phyloP scores from a whole-genome alignment of 1,284 basidiomycete species.

The Tylopilus sp. region DNA sequence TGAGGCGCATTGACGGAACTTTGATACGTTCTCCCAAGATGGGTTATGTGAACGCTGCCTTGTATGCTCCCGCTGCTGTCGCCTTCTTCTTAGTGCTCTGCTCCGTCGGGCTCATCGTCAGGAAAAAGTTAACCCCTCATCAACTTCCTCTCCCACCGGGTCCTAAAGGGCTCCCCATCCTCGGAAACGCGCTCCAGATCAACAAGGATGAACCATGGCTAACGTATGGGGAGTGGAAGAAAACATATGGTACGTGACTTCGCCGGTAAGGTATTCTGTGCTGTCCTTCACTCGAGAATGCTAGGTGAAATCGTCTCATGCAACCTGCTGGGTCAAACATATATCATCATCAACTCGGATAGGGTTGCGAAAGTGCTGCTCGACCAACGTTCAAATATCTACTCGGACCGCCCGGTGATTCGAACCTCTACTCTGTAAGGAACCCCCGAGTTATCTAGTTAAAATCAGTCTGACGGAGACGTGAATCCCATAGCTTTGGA shows the following conservation, averaged over 20 bases:
- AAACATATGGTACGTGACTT: constrained; percentile 23
- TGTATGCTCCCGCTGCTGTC: background rate
- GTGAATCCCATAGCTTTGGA: constrained; percentile 15
- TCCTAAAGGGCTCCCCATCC: constrained; percentile 25
- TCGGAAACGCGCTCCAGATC: constrained; percentile 27
- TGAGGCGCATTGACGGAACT: background rate
- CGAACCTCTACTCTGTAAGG: constrained; percentile 14
- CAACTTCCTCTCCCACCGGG: constrained; percentile 31
- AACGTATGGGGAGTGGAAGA: constrained; percentile 26
- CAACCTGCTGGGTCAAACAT: constrained; percentile 19
- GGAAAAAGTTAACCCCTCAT: constrained; percentile 12
- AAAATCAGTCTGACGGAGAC: background rate
- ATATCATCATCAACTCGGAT: constrained; percentile 23
- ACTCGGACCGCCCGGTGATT: constrained; percentile 18
- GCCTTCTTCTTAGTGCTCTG: constrained; percentile 7
- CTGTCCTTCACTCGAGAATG: background rate
- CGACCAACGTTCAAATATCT: constrained; percentile 24
- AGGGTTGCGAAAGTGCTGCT: constrained; percentile 20
- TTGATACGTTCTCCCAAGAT: constrained; percentile 3
- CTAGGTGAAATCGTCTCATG: constrained; percentile 25
- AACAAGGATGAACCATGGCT: constrained; percentile 30
- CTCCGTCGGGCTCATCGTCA: background rate
- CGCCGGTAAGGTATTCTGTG: background rate
- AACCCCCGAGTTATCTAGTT: background rate
- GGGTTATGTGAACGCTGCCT: background rate